Evolutionary conservation across 345 rosid genomes (phyloP).

Genomic region (Microthlaspi erraticum): DNA sequence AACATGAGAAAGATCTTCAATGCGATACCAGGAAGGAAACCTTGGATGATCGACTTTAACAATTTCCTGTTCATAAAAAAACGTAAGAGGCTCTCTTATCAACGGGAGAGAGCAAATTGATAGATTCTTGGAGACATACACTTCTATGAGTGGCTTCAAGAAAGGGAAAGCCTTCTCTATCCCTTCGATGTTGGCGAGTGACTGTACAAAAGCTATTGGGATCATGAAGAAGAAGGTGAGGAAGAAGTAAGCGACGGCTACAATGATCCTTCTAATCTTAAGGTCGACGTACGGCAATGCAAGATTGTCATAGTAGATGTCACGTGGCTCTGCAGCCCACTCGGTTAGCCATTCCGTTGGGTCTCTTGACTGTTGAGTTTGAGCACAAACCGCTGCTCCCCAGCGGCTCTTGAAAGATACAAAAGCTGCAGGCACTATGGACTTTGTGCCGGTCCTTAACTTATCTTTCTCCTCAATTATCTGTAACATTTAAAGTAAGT

Average conservation of each 20-base stretch:
- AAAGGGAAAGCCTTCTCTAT: constrained; percentile 91
- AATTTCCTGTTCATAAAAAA: constrained; percentile 54
- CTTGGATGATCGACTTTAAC: constrained; percentile 87
- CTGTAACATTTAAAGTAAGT: constrained; percentile 49
- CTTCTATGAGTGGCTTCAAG: constrained; percentile 76
- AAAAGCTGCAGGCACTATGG: constrained; percentile 81
- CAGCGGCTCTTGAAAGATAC: constrained; percentile 90
- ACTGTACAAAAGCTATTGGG: constrained; percentile 89
- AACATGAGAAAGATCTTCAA: constrained; percentile 86
- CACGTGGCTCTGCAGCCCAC: constrained; percentile 97
- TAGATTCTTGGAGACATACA: constrained; percentile 46
- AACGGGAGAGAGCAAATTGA: too few species aligned
- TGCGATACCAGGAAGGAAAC: constrained; percentile 96
- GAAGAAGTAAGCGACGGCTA: constrained; percentile 76
- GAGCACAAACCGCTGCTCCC: constrained; percentile 97
- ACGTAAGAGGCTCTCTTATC: constrained; percentile 10
- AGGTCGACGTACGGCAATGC: constrained; percentile 89
- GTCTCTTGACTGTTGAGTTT: constrained; percentile 87
- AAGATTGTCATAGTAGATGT: constrained; percentile 81
- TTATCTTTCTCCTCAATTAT: constrained; percentile 67
- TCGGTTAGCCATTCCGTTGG: constrained; percentile 92
- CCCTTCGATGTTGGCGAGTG: constrained; percentile 91
- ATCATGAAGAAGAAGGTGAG: constrained; percentile 98
- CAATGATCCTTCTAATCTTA: constrained; percentile 68
- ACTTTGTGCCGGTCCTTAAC: constrained; percentile 54